phyloP scores from a whole-genome alignment of 2,329 filamentous ascomycete genomes.

The Aspergillus flavus region DNA sequence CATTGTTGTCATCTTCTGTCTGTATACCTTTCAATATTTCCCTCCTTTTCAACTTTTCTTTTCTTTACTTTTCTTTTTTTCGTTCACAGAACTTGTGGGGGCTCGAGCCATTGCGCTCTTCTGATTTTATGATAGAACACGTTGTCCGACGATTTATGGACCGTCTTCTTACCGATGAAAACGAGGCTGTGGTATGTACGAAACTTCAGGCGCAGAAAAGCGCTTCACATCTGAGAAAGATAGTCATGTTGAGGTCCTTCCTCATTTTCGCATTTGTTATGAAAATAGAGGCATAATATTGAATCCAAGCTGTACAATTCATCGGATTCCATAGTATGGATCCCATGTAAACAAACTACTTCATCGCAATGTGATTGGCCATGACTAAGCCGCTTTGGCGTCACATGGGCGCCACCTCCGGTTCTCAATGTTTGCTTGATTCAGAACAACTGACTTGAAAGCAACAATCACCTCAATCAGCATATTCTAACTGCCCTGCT shows the following conservation, averaged over 20 bases:
- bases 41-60: background rate
- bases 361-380: background rate
- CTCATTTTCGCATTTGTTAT: background rate
- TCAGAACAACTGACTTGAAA: background rate
- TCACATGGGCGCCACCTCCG: background rate
- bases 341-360: background rate
- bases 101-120: background rate
- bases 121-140: background rate
- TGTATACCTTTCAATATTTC: background rate
- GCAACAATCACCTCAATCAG: background rate
- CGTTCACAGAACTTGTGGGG: background rate
- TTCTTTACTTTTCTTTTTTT: background rate
- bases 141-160: background rate
- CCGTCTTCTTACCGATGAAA: slow-evolving; percentile 1
- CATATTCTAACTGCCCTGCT: background rate
- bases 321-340: background rate
- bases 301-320: background rate
- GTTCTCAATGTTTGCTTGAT: background rate
- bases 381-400: background rate
- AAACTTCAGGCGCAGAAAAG: background rate
- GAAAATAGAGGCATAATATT: background rate
- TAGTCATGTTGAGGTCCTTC: background rate
- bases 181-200: background rate
- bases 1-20: background rate
- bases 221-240: background rate